These are phyloP conservation scores for Saprolegnia parasitica DNA, from an alignment of 352 stramenopile species.

Conservation along the genomic window DNA sequence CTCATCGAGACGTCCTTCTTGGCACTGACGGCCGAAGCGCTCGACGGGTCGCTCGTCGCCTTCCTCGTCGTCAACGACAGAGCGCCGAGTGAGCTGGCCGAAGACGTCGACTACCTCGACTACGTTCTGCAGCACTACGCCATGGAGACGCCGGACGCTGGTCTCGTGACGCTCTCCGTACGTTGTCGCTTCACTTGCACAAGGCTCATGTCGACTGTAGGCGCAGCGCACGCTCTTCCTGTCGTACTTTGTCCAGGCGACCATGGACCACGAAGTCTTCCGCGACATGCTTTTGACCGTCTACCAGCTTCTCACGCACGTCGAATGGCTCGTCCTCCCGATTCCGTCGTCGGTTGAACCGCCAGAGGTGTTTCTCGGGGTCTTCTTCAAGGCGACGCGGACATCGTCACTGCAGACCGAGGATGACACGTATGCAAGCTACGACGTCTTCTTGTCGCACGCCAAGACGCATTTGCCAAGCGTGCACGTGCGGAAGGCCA, in stretches of 20 bases:
- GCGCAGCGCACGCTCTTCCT: conserved; percentile 20
- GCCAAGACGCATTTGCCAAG: conserved; percentile 36
- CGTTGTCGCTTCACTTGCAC: background rate
- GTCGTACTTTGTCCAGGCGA: conserved; percentile 23
- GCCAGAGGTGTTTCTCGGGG: background rate
- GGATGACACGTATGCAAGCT: conserved; percentile 11
- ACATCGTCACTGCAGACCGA: background rate
- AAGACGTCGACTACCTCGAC: conserved; percentile 59
- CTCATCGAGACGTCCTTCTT: conserved; percentile 59
- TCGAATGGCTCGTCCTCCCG: conserved; percentile 22
- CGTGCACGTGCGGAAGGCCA: conserved; percentile 54
- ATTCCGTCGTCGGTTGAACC: conserved; percentile 1
- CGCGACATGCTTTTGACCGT: conserved; percentile 22
- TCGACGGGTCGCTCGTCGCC: conserved; percentile 44
- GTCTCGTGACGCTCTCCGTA: background rate
- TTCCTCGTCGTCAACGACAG: conserved; percentile 67
- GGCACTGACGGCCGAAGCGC: conserved; percentile 48
- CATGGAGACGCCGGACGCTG: conserved; percentile 2
- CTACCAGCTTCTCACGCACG: conserved; percentile 13
- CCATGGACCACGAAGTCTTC: background rate
- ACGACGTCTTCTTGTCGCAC: conserved; percentile 11
- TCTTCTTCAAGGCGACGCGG: conserved; percentile 3
- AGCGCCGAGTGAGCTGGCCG: conserved; percentile 40
- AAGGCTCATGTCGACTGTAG: background rate
- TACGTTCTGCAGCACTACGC: conserved; percentile 20